phyloP scores from a whole-genome alignment of 169 alveolate genomes.

The Perkinsus chesapeaki region DNA sequence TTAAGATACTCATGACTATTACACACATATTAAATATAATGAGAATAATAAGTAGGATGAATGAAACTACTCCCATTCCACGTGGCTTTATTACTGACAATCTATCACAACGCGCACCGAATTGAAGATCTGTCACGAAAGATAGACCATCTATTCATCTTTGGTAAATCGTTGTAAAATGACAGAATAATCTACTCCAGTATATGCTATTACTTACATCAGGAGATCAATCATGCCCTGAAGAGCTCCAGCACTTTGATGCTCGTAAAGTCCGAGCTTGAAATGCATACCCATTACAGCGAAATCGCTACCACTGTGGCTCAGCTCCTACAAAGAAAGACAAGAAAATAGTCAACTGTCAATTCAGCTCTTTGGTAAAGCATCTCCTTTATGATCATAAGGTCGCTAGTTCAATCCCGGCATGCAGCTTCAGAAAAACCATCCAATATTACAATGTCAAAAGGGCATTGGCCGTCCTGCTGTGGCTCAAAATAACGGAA shows the following conservation, averaged over 20 bases:
- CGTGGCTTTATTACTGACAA: too few species aligned
- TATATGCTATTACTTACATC: too few species aligned
- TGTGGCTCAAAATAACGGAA: conserved; percentile 34
- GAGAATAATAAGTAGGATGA: too few species aligned
- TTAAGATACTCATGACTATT: too few species aligned
- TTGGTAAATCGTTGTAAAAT: too few species aligned
- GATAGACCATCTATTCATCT: too few species aligned
- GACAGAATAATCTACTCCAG: background rate
- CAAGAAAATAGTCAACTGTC: background rate
- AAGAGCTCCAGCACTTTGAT: conserved; percentile 80
- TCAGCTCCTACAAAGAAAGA: background rate
- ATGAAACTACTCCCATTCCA: too few species aligned
- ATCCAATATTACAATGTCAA: background rate
- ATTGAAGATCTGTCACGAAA: too few species aligned
- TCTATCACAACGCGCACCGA: too few species aligned
- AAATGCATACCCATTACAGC: conserved; percentile 80
- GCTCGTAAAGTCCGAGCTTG: conserved; percentile 76
- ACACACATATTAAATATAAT: too few species aligned
- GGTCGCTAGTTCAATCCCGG: background rate
- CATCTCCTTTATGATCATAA: background rate
- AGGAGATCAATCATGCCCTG: conserved; percentile 48
- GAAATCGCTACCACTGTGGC: conserved; percentile 43
- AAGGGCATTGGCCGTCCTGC: background rate
- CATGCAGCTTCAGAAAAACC: background rate
- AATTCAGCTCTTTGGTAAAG: background rate